Evolutionary conservation across 371 early-diverging fungal species (phyloP).

Genomic region (Rhizopus delemar): DNA sequence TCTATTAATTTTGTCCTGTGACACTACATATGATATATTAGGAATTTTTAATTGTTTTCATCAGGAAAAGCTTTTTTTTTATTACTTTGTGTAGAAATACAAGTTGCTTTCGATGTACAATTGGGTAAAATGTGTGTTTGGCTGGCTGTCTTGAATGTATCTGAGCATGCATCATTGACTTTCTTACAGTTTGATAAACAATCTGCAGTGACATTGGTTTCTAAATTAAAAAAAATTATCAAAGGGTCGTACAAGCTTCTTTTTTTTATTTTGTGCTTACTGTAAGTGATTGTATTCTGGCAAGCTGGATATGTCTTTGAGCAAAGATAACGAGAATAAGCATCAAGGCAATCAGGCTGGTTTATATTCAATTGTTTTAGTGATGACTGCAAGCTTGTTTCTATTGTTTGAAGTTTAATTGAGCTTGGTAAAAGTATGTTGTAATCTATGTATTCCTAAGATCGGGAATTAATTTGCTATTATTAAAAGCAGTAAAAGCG

Average conservation of each 20-base stretch:
- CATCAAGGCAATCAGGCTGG: conserved; percentile 8
- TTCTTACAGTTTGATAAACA: conserved; percentile 21
- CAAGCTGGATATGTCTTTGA: conserved; percentile 27
- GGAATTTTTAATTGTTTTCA: background rate
- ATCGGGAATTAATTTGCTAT: background rate
- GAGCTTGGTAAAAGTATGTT: conserved; percentile 15
- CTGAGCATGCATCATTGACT: conserved; percentile 5
- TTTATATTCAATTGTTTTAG: background rate
- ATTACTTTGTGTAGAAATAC: conserved; percentile 6
- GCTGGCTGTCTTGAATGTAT: conserved; percentile 12
- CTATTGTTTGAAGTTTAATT: background rate
- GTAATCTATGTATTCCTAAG: conserved; percentile 23
- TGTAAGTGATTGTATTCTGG: conserved; percentile 7
- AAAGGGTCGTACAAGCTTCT: background rate
- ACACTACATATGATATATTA: conserved; percentile 7
- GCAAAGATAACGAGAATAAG: conserved; percentile 23
- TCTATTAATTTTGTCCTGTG: conserved; percentile 9
- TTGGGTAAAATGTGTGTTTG: conserved; percentile 9
- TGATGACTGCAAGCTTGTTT: background rate
- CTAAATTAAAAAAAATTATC: conserved; percentile 5
- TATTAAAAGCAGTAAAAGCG: background rate
- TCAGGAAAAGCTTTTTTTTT: background rate
- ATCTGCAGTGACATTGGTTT: conserved; percentile 4
- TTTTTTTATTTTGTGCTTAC: conserved; percentile 9
- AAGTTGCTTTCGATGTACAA: conserved; percentile 14